Conservation (phyloP, 2,329 filamentous ascomycete genomes). For the Sphaceloma murrayae region DNA sequence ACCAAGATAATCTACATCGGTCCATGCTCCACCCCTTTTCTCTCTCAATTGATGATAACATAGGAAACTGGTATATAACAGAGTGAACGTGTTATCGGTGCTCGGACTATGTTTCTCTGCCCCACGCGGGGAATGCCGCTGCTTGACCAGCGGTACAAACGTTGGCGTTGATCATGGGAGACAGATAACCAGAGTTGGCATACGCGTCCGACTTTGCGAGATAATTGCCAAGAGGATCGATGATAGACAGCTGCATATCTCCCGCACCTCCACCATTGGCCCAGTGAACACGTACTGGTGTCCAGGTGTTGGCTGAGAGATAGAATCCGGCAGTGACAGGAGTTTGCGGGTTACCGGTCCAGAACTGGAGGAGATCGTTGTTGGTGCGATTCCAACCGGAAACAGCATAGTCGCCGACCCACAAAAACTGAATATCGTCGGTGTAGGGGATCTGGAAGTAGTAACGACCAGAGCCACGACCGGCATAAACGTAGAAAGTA, state of each 20-base stretch:
- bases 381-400: slow-evolving; percentile 18
- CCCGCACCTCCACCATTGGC: slow-evolving; percentile 18
- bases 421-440: slow-evolving; percentile 18
- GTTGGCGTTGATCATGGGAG: slow-evolving; percentile 17
- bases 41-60: slow-evolving; percentile 2
- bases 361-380: slow-evolving; percentile 18
- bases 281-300: slow-evolving; percentile 17
- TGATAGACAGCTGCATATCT: slow-evolving; percentile 18
- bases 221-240: slow-evolving; percentile 11
- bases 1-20: slow-evolving; percentile 13
- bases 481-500: slow-evolving; percentile 19
- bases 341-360: slow-evolving; percentile 15
- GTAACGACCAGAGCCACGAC: slow-evolving; percentile 18
- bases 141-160: slow-evolving; percentile 15
- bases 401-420: slow-evolving; percentile 18
- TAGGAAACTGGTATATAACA: slow-evolving; percentile 1
- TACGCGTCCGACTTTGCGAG: slow-evolving; percentile 9
- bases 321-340: slow-evolving; percentile 16
- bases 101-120: slow-evolving; percentile 10
- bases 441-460: slow-evolving; percentile 19
- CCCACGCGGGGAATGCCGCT: slow-evolving; percentile 19
- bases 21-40: not conserved
- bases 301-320: slow-evolving; percentile 15
- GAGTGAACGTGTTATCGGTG: not conserved
- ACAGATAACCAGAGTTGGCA: slow-evolving; percentile 12